Percentiles rank a stretch among this genome's conserved stretches.
phyloP scores from a whole-genome alignment of 305 asterid genomes.

The Fraxinus velutina region DNA sequence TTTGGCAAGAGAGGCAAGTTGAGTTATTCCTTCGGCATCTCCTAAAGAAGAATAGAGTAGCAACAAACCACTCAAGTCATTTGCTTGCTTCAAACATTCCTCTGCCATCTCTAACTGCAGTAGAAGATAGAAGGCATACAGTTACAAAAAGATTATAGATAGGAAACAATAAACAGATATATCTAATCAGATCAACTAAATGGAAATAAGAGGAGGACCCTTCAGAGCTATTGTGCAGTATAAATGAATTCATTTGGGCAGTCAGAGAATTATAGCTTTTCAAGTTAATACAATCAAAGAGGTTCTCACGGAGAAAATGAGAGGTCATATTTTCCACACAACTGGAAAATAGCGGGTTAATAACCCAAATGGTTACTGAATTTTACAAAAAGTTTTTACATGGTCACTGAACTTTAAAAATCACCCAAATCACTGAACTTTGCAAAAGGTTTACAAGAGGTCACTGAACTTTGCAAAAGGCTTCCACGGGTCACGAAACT shows the following conservation, averaged over 20 bases:
- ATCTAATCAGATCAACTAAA: slow-evolving; percentile 16
- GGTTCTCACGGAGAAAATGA: neutral
- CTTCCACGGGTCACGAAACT: too few relatives aligned
- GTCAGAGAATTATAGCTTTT: neutral
- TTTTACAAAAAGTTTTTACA: too few relatives aligned
- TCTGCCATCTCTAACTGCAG: slow-evolving; percentile 92
- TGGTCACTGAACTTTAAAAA: too few relatives aligned
- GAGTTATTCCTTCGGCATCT: slow-evolving; percentile 78
- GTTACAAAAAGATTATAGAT: slow-evolving; percentile 7
- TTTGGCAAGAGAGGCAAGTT: slow-evolving; percentile 78
- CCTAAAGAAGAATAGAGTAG: slow-evolving; percentile 89
- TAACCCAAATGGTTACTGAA: too few relatives aligned
- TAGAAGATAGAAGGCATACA: slow-evolving; percentile 25
- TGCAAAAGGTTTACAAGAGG: too few relatives aligned
- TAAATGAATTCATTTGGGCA: slow-evolving; percentile 6
- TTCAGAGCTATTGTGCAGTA: slow-evolving; percentile 16
- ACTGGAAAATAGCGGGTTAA: neutral
- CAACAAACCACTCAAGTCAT: slow-evolving; percentile 89
- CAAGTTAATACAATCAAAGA: neutral
- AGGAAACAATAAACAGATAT: slow-evolving; percentile 19
- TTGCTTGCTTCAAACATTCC: slow-evolving; percentile 90
- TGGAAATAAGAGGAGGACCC: neutral
- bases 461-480: too few relatives aligned
- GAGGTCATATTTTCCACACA: neutral
- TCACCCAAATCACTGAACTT: too few relatives aligned